Evolutionary conservation across 257 asterid species (phyloP).

Genomic region (Lycium barbarum): DNA sequence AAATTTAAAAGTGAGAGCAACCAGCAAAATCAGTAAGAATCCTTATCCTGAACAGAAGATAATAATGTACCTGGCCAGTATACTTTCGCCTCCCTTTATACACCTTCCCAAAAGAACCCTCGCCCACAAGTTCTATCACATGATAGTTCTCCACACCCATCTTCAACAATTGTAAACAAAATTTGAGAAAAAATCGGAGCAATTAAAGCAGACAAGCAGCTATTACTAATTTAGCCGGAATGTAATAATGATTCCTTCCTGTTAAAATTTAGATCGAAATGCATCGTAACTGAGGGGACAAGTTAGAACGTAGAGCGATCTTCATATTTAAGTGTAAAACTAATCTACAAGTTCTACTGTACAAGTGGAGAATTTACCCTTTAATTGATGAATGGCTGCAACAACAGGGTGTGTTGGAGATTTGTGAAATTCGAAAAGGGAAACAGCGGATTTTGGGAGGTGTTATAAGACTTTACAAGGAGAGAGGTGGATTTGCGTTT

Average conservation of each 20-base stretch:
- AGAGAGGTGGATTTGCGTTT: conserved; percentile 26
- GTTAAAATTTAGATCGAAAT: not conserved
- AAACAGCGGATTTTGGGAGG: not conserved
- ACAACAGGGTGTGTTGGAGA: not conserved
- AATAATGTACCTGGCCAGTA: conserved; percentile 73
- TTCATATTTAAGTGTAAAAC: not conserved
- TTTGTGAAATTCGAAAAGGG: not conserved
- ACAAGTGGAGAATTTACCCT: not conserved
- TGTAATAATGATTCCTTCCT: not conserved
- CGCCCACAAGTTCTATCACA: conserved; percentile 95
- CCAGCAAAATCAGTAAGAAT: not conserved
- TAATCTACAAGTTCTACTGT: not conserved
- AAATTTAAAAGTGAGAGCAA: conserved; percentile 8
- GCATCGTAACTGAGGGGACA: not conserved
- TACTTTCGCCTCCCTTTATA: conserved; percentile 96
- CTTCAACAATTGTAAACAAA: conserved; percentile 22
- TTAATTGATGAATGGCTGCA: conserved; percentile 14
- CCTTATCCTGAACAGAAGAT: not conserved
- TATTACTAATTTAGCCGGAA: not conserved
- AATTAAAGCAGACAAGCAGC: conserved; percentile 12
- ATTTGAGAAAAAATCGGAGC: not conserved
- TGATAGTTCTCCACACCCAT: conserved; percentile 93
- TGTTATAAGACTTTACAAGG: not conserved
- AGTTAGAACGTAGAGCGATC: not conserved
- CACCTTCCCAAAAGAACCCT: conserved; percentile 98